These are phyloP conservation scores for Heliosperma pusillum DNA, from an alignment of 148 eudicot genomes.

Conservation along the genomic window DNA sequence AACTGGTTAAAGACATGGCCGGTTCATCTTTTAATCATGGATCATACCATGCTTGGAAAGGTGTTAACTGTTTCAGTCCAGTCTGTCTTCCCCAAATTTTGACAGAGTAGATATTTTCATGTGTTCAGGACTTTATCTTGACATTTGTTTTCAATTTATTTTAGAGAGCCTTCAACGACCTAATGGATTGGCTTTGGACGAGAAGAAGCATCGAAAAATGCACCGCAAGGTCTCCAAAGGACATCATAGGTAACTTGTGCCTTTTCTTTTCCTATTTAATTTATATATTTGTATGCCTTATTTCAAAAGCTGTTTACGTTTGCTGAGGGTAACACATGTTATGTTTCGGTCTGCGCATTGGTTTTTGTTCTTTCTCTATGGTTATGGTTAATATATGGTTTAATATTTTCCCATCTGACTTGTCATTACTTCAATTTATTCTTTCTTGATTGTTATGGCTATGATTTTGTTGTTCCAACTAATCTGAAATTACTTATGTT, in stretches of 20 bases:
- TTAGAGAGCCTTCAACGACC: conserved; percentile 51
- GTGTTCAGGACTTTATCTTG: background rate
- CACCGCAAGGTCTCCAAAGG: conserved; percentile 21
- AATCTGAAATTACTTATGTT: too few relatives aligned
- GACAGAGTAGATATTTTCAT: background rate
- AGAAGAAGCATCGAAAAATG: conserved; percentile 30
- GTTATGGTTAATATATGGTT: background rate
- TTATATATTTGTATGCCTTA: background rate
- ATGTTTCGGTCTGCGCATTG: background rate
- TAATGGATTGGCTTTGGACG: conserved; percentile 28
- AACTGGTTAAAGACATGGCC: conserved; percentile 64
- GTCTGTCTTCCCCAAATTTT: background rate
- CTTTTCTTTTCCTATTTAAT: background rate
- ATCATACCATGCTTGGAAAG: conserved; percentile 68
- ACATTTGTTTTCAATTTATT: conserved; percentile 15
- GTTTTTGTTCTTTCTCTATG: background rate
- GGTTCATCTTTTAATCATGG: conserved; percentile 80
- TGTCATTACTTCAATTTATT: background rate
- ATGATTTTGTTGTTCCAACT: too few relatives aligned
- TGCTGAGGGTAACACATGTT: background rate
- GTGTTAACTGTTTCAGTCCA: conserved; percentile 28
- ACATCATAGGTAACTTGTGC: conserved; percentile 36
- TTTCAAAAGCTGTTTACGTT: background rate
- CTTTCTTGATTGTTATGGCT: too few relatives aligned
- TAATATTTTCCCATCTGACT: background rate